Conservation (phyloP, 805 yeast genomes). For the Pichia nanzhaoensis region DNA sequence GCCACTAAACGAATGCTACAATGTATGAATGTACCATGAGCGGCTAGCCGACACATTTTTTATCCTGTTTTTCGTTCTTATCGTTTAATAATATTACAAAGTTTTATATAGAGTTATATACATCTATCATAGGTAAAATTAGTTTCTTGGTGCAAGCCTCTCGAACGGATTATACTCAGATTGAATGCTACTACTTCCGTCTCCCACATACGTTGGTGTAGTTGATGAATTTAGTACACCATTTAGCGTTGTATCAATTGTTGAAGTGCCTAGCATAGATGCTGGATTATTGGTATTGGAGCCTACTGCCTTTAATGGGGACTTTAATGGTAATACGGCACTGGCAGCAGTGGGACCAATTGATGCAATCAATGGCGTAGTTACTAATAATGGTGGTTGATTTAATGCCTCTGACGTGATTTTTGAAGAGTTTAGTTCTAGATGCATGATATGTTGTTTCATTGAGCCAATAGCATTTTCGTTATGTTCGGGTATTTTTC, state of each 20-base stretch:
- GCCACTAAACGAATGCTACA: no score
- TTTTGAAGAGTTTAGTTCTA: constrained; percentile 10
- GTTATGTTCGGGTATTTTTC: constrained; percentile 12
- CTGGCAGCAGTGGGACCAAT: constrained; percentile 32
- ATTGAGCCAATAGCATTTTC: constrained; percentile 12
- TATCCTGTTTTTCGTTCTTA: no score
- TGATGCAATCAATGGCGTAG: constrained; percentile 32
- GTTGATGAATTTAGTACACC: not conserved
- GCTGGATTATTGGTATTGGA: constrained; percentile 1
- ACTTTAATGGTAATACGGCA: constrained; percentile 28
- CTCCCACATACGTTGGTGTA: constrained; percentile 5
- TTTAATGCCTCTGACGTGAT: not conserved
- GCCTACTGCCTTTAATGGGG: constrained; percentile 20
- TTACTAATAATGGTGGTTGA: constrained; percentile 21
- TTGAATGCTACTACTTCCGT: constrained; percentile 2
- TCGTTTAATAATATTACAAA: no score
- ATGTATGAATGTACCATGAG: no score
- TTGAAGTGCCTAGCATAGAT: not conserved
- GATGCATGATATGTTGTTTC: constrained; percentile 22
- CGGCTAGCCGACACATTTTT: no score
- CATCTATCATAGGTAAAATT: not conserved
- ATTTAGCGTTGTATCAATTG: constrained; percentile 2
- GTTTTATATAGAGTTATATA: not conserved
- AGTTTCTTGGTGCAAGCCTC: constrained; percentile 9
- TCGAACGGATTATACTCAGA: constrained; percentile 23